Evolutionary conservation across 2,329 filamentous ascomycete genomes (phyloP).

Genomic region (Ophiostoma populinum): DNA sequence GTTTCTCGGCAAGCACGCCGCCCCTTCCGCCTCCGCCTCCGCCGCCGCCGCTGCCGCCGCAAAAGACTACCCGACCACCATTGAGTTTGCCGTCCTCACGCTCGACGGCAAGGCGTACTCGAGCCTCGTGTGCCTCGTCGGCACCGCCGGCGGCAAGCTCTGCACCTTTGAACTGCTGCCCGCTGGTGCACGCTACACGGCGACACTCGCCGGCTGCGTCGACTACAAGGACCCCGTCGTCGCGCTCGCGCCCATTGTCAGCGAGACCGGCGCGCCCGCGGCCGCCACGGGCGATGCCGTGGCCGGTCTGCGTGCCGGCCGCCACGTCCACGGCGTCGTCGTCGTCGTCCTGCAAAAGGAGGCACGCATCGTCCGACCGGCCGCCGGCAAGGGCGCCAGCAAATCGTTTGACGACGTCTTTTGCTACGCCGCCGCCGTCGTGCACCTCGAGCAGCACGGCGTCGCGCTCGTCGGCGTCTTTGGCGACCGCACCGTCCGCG

Average conservation of each 20-base stretch:
- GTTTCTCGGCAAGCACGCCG: slow-evolving; percentile 40
- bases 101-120: slow-evolving; percentile 91
- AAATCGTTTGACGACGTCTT: slow-evolving; percentile 72
- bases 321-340: slow-evolving; percentile 62
- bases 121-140: slow-evolving; percentile 81
- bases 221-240: slow-evolving; percentile 54
- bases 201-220: slow-evolving; percentile 50
- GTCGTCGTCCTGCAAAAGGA: slow-evolving; percentile 54
- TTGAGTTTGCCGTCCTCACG: slow-evolving; percentile 89
- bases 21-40: slow-evolving; percentile 15
- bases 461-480: slow-evolving; percentile 72
- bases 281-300: slow-evolving; percentile 59
- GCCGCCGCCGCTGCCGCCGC: slow-evolving; percentile 13
- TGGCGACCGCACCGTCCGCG: slow-evolving; percentile 61
- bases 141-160: slow-evolving; percentile 69
- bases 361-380: slow-evolving; percentile 75
- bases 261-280: slow-evolving; percentile 60
- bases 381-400: slow-evolving; percentile 73
- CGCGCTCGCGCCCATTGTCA: slow-evolving; percentile 61
- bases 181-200: slow-evolving; percentile 52
- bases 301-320: slow-evolving; percentile 56
- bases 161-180: slow-evolving; percentile 85
- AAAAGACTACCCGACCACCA: slow-evolving; percentile 58
- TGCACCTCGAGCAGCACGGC: slow-evolving; percentile 56
- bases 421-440: slow-evolving; percentile 66